Conservation (phyloP, 805 yeast genomes). For the Torulaspora franciscae region DNA sequence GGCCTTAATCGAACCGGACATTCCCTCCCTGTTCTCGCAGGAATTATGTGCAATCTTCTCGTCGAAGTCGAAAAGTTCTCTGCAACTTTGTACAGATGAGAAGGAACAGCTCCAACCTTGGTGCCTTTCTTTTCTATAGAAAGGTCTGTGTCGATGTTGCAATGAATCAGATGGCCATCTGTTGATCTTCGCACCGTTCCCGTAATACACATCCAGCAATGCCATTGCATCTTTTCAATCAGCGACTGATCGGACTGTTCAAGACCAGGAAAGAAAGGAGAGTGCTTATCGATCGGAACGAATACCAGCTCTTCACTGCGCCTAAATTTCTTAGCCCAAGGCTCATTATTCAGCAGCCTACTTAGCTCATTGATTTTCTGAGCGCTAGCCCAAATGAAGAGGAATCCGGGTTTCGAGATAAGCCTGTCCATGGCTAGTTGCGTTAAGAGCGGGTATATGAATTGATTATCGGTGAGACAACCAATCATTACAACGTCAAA, state of each 20-base stretch:
- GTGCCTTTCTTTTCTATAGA: constrained; percentile 53
- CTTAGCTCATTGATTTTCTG: constrained; percentile 62
- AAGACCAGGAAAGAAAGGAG: constrained; percentile 61
- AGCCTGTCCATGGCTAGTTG: constrained; percentile 67
- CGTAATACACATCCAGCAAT: constrained; percentile 96
- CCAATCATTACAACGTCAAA: constrained; percentile 94
- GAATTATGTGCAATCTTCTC: constrained; percentile 79
- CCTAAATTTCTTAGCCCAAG: constrained; percentile 66
- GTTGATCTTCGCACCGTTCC: constrained; percentile 87
- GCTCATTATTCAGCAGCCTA: constrained; percentile 47
- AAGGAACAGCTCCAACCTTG: constrained; percentile 55
- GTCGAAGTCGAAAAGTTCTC: constrained; percentile 85
- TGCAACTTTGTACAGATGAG: constrained; percentile 70
- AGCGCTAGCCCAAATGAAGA: constrained; percentile 84
- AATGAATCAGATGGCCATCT: constrained; percentile 80
- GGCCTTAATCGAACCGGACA: constrained; percentile 62
- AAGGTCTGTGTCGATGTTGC: constrained; percentile 87
- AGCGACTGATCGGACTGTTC: constrained; percentile 46
- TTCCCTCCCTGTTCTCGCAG: constrained; percentile 61
- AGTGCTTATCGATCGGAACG: constrained; percentile 60
- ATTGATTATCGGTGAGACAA: constrained; percentile 70
- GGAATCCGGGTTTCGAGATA: constrained; percentile 78
- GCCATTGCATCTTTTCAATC: constrained; percentile 81
- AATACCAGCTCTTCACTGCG: constrained; percentile 87
- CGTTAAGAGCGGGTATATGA: constrained; percentile 55